These are phyloP conservation scores for Grosmannia penicillata DNA, from an alignment of 2,329 filamentous ascomycete species.

Conservation along the genomic window DNA sequence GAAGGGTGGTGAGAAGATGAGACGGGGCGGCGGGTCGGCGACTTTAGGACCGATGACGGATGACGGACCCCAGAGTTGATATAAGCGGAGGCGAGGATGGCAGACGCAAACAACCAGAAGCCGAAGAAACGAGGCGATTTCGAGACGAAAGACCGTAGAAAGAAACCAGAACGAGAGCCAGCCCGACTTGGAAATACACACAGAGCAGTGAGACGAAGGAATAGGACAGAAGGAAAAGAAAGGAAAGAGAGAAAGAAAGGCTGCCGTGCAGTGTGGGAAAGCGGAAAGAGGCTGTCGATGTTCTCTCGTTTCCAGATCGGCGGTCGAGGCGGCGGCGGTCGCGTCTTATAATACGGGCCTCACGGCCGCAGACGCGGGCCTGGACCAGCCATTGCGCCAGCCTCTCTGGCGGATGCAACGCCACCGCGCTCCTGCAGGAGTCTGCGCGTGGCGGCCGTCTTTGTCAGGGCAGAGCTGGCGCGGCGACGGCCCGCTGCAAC, in stretches of 20 bases:
- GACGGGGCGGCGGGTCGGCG: not conserved
- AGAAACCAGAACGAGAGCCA: too few relatives aligned
- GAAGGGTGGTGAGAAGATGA: slow-evolving; percentile 2
- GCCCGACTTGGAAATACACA: not conserved
- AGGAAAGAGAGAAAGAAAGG: not conserved
- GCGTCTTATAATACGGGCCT: slow-evolving; percentile 3
- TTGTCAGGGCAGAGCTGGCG: too few relatives aligned
- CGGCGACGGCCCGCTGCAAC: too few relatives aligned
- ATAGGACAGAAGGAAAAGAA: not conserved
- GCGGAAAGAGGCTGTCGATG: not conserved
- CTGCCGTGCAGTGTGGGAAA: too few relatives aligned
- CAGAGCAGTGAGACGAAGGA: not conserved
- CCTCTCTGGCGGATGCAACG: too few relatives aligned
- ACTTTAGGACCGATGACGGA: not conserved
- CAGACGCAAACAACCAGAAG: slow-evolving; percentile 1
- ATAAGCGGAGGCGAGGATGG: too few relatives aligned
- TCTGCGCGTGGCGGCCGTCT: too few relatives aligned
- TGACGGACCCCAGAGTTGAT: slow-evolving; percentile 3
- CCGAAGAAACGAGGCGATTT: too few relatives aligned
- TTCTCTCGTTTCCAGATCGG: not conserved
- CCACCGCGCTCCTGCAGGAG: too few relatives aligned
- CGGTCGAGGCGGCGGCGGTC: not conserved
- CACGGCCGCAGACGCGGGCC: too few relatives aligned
- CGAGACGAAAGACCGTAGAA: slow-evolving; percentile 1
- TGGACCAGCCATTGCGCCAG: too few relatives aligned